Evolutionary conservation across 202 grass and related monocot species (phyloP).

Genomic region (Zizania palustris): DNA sequence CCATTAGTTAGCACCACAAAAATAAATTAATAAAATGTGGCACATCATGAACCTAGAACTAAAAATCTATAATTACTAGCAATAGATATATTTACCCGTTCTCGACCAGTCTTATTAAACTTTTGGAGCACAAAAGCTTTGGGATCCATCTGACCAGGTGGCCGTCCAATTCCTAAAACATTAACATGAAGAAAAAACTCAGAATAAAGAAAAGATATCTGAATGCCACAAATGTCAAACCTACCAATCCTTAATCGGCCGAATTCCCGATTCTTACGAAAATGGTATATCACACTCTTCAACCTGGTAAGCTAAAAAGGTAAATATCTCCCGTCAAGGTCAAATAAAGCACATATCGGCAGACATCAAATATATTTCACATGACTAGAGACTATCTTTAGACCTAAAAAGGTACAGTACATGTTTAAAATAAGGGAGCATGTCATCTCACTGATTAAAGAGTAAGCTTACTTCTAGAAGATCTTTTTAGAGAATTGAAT

Average conservation of each 20-base stretch:
- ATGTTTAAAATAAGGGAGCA: background rate
- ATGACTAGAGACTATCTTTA: background rate
- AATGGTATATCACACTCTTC: constrained; percentile 84
- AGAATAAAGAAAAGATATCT: background rate
- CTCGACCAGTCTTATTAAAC: constrained; percentile 71
- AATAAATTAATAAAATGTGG: constrained; percentile 14
- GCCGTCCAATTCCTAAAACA: constrained; percentile 76
- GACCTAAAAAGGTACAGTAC: background rate
- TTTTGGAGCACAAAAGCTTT: constrained; percentile 94
- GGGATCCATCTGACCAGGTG: constrained; percentile 91
- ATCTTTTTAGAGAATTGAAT: constrained; percentile 9
- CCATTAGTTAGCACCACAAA: constrained; percentile 16
- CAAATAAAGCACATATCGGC: constrained; percentile 4
- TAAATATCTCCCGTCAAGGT: constrained; percentile 47
- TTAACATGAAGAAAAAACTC: constrained; percentile 21
- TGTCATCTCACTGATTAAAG: constrained; percentile 21
- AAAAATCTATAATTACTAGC: background rate
- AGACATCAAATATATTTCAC: constrained; percentile 16
- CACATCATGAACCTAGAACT: constrained; percentile 18
- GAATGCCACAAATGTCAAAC: constrained; percentile 27
- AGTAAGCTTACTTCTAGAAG: background rate
- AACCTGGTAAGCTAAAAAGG: constrained; percentile 64
- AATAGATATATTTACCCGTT: constrained; percentile 58
- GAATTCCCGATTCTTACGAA: constrained; percentile 81
- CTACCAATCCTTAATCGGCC: constrained; percentile 82